Base-by-base conservation (phyloP, 768 basidiomycete species). In the Trichaptum fuscoviolaceum region DNA sequence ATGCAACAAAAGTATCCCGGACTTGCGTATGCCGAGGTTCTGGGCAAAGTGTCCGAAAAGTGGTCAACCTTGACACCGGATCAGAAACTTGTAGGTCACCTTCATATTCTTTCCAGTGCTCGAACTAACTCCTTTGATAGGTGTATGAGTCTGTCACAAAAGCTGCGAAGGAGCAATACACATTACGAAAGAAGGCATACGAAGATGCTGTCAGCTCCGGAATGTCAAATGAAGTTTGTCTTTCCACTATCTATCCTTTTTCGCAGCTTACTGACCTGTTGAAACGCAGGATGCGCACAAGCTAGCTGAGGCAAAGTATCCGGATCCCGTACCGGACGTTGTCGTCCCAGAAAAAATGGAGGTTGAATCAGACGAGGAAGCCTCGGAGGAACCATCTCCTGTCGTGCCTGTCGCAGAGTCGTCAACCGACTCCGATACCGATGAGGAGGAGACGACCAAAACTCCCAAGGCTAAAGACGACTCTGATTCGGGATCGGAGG, bases 51-150 rank as follows among this genome's bases (percentile, higher is more conserved):
- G 69, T 82, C 90, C 18, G 85, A 86, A 66, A 83, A 84, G 68
- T 99, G 96, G 96, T 80, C 80, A 35, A 76, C 75, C 1, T 85
- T 98, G 82, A 70, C 83, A 20, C 80, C 83, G 1, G 86, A 85
- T 8, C 82, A 91, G 73, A 95, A 92, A 78, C 82, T 87, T 77
- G 96, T 94, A 70, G 69, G 91, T 80, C 0, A 42, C 20, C 36
- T 30, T 34, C 26, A 52, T 35, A 30, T 52, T 20, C 42, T 35
- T 27, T 52, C 10, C 10, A 20, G 15, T 52, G 42, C 42, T 52
- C 6, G 15, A 3, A 4, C 3, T 52, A 12, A 34, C 30, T 27
- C 23, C 20, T 20, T 26, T 26, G 20, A 9, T 68, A 91, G 89
- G 77, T 79, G 57, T 92, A 90, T 69, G 74, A 78, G 64, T 71